phyloP scores from a whole-genome alignment of 2,329 filamentous ascomycete species.

The Xylaria hypoxylon region DNA sequence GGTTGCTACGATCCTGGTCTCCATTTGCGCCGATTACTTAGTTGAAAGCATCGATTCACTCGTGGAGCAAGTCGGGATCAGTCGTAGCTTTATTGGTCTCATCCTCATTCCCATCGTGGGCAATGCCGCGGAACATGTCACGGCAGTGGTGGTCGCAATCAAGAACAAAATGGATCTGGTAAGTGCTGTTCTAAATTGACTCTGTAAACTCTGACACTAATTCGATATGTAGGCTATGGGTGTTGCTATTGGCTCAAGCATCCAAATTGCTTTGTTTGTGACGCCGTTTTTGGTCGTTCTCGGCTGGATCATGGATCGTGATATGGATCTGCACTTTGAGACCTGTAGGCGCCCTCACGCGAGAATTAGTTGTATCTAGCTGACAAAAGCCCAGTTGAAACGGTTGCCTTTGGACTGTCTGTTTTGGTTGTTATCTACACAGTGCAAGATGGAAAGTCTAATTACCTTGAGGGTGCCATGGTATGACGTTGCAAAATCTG shows the following conservation, averaged over 20 bases:
- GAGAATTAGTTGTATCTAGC: background rate
- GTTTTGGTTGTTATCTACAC: constrained; percentile 81
- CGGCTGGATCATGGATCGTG: constrained; percentile 77
- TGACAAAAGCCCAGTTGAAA: constrained; percentile 66
- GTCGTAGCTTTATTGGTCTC: constrained; percentile 83
- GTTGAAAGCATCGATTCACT: constrained; percentile 81
- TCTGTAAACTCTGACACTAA: constrained; percentile 17
- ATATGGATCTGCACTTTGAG: constrained; percentile 85
- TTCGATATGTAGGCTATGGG: constrained; percentile 69
- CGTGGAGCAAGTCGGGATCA: constrained; percentile 76
- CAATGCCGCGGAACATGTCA: constrained; percentile 84
- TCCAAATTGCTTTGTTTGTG: constrained; percentile 85
- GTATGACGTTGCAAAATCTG: constrained; percentile 51
- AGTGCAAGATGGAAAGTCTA: constrained; percentile 84
- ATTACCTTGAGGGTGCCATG: constrained; percentile 86
- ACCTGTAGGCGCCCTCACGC: constrained; percentile 59
- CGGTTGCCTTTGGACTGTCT: constrained; percentile 80
- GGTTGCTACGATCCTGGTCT: constrained; percentile 75
- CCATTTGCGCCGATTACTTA: constrained; percentile 80
- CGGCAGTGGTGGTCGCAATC: constrained; percentile 80
- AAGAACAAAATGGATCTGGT: constrained; percentile 79
- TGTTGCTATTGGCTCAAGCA: constrained; percentile 83
- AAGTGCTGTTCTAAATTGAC: constrained; percentile 19
- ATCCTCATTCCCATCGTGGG: constrained; percentile 84
- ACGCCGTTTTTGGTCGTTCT: constrained; percentile 84